Conservation (phyloP, 2,329 filamentous ascomycete species). For the Ascochyta viciae-villosae region DNA sequence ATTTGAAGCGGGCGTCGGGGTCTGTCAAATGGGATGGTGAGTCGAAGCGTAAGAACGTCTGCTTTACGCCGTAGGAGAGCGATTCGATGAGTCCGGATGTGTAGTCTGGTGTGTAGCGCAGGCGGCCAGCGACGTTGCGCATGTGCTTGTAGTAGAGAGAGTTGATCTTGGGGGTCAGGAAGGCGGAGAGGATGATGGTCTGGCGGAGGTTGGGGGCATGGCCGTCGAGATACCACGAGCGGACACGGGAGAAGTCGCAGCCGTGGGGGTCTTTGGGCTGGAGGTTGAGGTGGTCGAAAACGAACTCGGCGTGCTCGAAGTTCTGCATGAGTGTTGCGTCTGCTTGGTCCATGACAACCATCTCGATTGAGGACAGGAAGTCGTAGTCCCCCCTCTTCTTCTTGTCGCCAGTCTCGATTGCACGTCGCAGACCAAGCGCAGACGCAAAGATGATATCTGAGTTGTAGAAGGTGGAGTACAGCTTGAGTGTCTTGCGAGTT, state of each 20-base stretch:
- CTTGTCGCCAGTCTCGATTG: constrained; percentile 77
- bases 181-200: constrained; percentile 80
- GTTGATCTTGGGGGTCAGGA: constrained; percentile 87
- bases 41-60: constrained; percentile 90
- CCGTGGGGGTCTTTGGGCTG: constrained; percentile 90
- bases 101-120: constrained; percentile 73
- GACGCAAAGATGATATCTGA: constrained; percentile 95
- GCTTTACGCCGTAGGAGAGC: constrained; percentile 73
- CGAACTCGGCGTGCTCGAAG: constrained; percentile 93
- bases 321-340: constrained; percentile 97
- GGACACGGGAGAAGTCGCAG: constrained; percentile 90
- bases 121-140: constrained; percentile 80
- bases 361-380: constrained; percentile 91
- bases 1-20: constrained; percentile 87
- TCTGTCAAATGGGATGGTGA: constrained; percentile 73
- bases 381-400: constrained; percentile 76
- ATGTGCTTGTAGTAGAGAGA: constrained; percentile 78
- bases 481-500: constrained; percentile 93
- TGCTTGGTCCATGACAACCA: constrained; percentile 88
- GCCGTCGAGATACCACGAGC: constrained; percentile 91
- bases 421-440: constrained; percentile 86
- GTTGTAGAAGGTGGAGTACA: constrained; percentile 93
- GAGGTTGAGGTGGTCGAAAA: constrained; percentile 89
- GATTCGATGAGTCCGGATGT: constrained; percentile 73
- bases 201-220: constrained; percentile 83